Evolutionary conservation across 1,284 basidiomycete species (phyloP).

Genomic region (Xerocomus amazonicus): DNA sequence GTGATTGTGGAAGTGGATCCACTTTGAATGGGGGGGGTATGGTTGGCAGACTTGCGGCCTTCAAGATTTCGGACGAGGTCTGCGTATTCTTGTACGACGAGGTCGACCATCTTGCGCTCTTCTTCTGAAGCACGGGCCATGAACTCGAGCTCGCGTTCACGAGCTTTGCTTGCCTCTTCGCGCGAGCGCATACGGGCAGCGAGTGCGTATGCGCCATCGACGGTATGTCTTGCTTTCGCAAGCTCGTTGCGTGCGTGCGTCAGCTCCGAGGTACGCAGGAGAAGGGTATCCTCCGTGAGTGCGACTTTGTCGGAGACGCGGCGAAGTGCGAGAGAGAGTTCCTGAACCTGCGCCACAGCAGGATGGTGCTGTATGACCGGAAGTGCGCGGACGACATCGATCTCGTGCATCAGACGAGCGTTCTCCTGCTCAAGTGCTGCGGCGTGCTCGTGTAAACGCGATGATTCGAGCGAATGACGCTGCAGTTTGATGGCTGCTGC

Average conservation of each 20-base stretch:
- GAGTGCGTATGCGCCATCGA: constrained; percentile 51
- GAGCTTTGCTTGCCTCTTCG: constrained; percentile 48
- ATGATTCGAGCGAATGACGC: constrained; percentile 52
- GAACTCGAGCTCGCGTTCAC: constrained; percentile 45
- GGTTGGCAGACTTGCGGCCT: constrained; percentile 34
- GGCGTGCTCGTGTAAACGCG: constrained; percentile 46
- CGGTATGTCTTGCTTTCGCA: constrained; percentile 39
- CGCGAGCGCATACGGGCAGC: constrained; percentile 47
- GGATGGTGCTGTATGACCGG: constrained; percentile 44
- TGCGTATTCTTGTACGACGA: constrained; percentile 66
- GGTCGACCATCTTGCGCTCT: constrained; percentile 56
- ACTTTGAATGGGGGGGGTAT: constrained; percentile 3
- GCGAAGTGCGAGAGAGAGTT: constrained; percentile 63
- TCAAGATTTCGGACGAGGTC: constrained; percentile 62
- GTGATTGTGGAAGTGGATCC: constrained; percentile 27
- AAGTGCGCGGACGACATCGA: constrained; percentile 48
- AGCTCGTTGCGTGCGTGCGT: constrained; percentile 41
- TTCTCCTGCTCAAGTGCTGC: constrained; percentile 55
- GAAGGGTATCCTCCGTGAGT: constrained; percentile 51
- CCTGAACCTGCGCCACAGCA: constrained; percentile 49
- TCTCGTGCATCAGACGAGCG: constrained; percentile 48
- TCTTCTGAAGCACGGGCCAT: constrained; percentile 45
- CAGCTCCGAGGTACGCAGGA: constrained; percentile 48
- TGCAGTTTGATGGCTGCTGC: constrained; percentile 62
- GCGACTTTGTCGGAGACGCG: constrained; percentile 66